Base-by-base conservation (phyloP, 129 eudicot genomes). In the Gnaphalium uliginosum region DNA sequence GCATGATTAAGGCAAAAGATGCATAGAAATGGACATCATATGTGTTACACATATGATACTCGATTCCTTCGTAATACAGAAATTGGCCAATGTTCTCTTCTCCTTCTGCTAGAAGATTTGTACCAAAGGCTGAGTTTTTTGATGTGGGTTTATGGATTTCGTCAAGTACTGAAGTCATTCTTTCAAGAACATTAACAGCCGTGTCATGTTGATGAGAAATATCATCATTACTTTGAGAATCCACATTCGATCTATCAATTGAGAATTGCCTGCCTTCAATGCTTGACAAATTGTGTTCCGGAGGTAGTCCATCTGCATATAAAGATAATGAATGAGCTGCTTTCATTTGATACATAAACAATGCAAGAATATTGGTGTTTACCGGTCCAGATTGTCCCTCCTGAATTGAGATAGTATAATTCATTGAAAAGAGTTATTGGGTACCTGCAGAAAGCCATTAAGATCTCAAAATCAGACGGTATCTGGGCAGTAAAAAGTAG, bases 351-450 rank as follows among this genome's bases (percentile, higher is more conserved):
- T 22, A 69, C 35, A 50, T 48, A 61, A 61, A 29, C 17, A 4
- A 43, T 60, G 63, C 21, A 67, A n/a, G 35, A 61, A 39, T 8
- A 66, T 21, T 5, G 39, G 60, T 22, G 48, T 6, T 73, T 82
- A 94, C 98, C 98, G 0, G 98, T 94, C 98, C 98, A 94, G 27
- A 94, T 89, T 64, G 98, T 78, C 39, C 97, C 98, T 58, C 98
- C 98, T 32, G 98, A 68, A 69, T 88, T 94, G 75, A 94, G 97
- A 82, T 84, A 94, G 83, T 94, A 94, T 72, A 94, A 87, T 77
- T 94, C 98, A 50, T 94, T 94, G 89, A 94, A 94, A 73, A 94
- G 97, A 71, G 96, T 89, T 43, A 87, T 59, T 8, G 85, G 90
- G 80, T 94, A 94, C 98, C 98, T 94, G 89, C 78, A 81, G 43